Evolutionary conservation across 345 rosid species (phyloP).

Genomic region (Clausena lansium): DNA sequence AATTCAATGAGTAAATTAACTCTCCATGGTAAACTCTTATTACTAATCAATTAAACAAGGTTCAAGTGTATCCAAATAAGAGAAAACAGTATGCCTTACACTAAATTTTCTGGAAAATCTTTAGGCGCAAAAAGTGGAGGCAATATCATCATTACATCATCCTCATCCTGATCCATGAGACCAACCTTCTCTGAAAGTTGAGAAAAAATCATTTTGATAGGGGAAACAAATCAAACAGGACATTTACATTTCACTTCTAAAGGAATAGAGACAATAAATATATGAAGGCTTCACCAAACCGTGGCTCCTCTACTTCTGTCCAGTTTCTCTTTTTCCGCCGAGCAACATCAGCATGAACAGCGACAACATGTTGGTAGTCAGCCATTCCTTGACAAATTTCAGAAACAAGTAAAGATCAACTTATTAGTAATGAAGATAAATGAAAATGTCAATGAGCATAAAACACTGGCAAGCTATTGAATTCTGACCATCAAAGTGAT

Average conservation of each 20-base stretch:
- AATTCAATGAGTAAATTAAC: neutral
- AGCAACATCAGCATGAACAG: constrained; percentile 77
- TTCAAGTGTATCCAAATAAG: constrained; percentile 4
- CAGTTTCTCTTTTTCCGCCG: constrained; percentile 64
- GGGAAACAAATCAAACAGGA: neutral
- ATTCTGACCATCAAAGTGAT: constrained; percentile 64
- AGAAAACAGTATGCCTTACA: constrained; percentile 44
- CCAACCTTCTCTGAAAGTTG: constrained; percentile 46
- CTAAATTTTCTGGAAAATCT: constrained; percentile 75
- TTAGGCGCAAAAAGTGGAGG: constrained; percentile 82
- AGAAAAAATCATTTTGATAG: neutral
- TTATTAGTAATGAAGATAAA: neutral
- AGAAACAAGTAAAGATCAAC: neutral
- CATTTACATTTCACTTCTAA: neutral
- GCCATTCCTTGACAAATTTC: constrained; percentile 67
- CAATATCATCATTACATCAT: constrained; percentile 76
- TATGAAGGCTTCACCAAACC: constrained; percentile 39
- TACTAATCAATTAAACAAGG: neutral
- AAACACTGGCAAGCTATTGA: neutral
- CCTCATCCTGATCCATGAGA: constrained; percentile 66
- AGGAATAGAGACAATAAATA: neutral
- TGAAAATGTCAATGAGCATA: constrained; percentile 3
- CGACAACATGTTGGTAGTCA: constrained; percentile 91
- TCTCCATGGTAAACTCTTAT: neutral
- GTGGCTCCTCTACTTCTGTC: constrained; percentile 50